Evolutionary conservation across 2,329 filamentous ascomycete genomes (phyloP), one percentile per base, ranked within the genome.

Genomic region (Zalaria sp.): DNA sequence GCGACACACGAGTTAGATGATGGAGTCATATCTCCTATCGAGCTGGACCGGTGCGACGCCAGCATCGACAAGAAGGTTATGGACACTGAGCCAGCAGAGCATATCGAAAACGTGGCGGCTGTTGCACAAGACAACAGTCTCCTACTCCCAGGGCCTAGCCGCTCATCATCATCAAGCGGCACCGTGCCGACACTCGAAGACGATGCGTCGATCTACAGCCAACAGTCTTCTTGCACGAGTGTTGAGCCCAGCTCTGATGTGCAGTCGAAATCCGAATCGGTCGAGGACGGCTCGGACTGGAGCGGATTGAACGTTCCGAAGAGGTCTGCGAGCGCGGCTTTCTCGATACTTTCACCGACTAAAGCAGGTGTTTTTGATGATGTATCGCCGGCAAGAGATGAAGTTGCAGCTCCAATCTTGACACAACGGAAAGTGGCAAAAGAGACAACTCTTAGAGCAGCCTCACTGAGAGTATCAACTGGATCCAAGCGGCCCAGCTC

Each of bases 141-240:
- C 7, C 35, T n/a, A 18, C 25, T 7, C 35, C 25, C 36, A 27
- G 42, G 34, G 7, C 26, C 36, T 11, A 44, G 48, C 34, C 49
- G 47, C n/a, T 54, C 54, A 5, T 50, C 54, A 5, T 56, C 55
- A 6, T 63, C 60, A 2, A 63, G 59, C 27, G 57, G 57, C 41
- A 57, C 59, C 8, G 50, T 25, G 40, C 42, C 3, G 10, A 39
- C 38, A 9, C 38, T 41, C 5, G 36, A 29, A 2, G 43, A 44
- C 41, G 51, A 56, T 11, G 59, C 56, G 5, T 66, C 64, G 5
- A 46, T 51, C 27, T 58, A 62, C 47, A 67, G 63, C 49, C 51
- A 47, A 36, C 50, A 50, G 10, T 62, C 60, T n/a, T 65, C 62
- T 6, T 49, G 56, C 46, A 62, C 61, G 5, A 65, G 61, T 43